Percentiles rank a stretch among this genome's conserved stretches.
phyloP scores from a whole-genome alignment of 805 yeast genomes.

The Pichia sporocuriosa region DNA sequence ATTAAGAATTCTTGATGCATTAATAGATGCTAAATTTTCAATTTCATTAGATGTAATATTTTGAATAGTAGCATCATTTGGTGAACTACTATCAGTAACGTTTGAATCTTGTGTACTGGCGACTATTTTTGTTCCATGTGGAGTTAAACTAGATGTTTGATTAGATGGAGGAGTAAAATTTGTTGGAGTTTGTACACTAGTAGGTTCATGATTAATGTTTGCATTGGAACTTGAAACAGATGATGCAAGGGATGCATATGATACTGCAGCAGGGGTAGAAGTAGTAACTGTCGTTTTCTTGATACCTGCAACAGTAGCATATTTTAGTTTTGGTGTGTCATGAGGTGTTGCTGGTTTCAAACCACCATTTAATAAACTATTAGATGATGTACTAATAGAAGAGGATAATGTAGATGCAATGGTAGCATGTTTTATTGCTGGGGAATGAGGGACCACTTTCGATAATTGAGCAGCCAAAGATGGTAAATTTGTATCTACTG shows the following conservation, averaged over 20 bases:
- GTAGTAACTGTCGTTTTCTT: conserved; percentile 8
- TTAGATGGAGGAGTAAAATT: neutral
- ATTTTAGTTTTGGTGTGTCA: conserved; percentile 35
- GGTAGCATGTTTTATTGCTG: conserved; percentile 13
- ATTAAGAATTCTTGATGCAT: conserved; percentile 5
- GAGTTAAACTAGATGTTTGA: too few relatives aligned
- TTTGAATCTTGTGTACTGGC: too few relatives aligned
- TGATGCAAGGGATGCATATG: conserved; percentile 13
- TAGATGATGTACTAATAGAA: conserved; percentile 9
- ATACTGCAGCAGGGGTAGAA: conserved; percentile 7
- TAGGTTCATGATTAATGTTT: neutral
- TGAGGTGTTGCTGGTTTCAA: conserved; percentile 26
- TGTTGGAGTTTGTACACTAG: neutral
- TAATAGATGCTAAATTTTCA: conserved; percentile 4
- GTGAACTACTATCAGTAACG: too few relatives aligned
- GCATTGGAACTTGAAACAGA: conserved; percentile 5
- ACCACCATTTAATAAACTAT: conserved; percentile 10
- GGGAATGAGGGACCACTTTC: conserved; percentile 16
- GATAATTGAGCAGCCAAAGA: conserved; percentile 11
- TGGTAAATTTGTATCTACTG: neutral
- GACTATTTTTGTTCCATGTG: too few relatives aligned
- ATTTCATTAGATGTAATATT: too few relatives aligned
- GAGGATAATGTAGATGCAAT: conserved; percentile 10
- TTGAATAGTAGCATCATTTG: too few relatives aligned
- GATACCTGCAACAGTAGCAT: conserved; percentile 28